Evolutionary conservation across 2,329 filamentous ascomycete genomes (phyloP).

Genomic region (Ophiostoma perfectum): DNA sequence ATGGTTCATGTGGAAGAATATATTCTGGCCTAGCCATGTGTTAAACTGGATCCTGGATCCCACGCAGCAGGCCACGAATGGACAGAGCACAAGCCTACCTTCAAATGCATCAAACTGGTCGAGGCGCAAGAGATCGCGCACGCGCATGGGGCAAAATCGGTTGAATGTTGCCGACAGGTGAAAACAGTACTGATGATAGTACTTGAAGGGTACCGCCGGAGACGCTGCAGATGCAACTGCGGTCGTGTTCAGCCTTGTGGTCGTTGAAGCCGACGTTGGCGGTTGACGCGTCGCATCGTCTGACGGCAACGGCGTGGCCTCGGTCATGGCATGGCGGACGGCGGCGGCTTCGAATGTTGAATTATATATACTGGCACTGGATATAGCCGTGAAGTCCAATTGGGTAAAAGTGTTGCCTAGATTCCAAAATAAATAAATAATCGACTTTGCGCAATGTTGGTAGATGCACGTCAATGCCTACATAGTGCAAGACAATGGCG

Average conservation of each 20-base stretch:
- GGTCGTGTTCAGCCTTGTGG: background rate
- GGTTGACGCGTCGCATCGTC: constrained; percentile 10
- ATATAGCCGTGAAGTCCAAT: no score
- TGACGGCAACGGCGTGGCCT: constrained; percentile 29
- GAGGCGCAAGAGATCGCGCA: constrained; percentile 46
- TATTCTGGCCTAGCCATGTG: constrained; percentile 41
- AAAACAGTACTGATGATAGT: constrained; percentile 60
- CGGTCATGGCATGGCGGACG: constrained; percentile 46
- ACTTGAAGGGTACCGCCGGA: background rate
- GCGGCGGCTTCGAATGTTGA: background rate
- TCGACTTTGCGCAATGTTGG: background rate
- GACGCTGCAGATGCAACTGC: background rate
- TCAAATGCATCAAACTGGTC: constrained; percentile 46
- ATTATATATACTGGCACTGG: background rate
- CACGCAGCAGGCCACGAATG: background rate
- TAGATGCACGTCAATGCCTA: background rate
- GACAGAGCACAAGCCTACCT: constrained; percentile 37
- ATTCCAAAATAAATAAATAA: background rate
- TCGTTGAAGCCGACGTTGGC: background rate
- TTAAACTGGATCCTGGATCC: no score
- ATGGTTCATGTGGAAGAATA: constrained; percentile 66
- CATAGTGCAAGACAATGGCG: constrained; percentile 17
- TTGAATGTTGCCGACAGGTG: constrained; percentile 56
- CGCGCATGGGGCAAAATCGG: constrained; percentile 53
- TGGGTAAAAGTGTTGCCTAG: background rate